Evolutionary conservation across 2,329 filamentous ascomycete genomes (phyloP), one percentile per base, ranked within the genome.

Genomic region (Trichoderma breve): DNA sequence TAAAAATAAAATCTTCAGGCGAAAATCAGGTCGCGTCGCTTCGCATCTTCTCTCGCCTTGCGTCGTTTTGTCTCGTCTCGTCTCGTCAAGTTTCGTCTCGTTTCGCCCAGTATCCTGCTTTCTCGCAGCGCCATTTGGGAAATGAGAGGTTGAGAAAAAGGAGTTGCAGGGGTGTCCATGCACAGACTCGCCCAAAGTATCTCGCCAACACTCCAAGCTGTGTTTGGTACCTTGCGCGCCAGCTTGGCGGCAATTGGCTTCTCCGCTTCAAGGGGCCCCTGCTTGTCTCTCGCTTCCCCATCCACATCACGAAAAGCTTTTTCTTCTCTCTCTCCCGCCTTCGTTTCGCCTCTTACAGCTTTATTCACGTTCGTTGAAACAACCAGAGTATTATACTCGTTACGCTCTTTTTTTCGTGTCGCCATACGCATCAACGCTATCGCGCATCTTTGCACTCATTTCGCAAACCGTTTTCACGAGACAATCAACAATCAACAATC

Each of bases 341-440:
- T 72, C 34, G 66, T 39, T 47, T 65, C 61, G 65, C 47, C 57
- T 47, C 7, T 18, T 66, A 43, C 70, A 72, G 72, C 70, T 39
- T 72, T 68, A 71, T 74, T 70, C 53, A 71, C 66, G 39, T 68
- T 69, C 72, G 65, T 71, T 74, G 71, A 60, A 61, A 67, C 62
- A 57, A 60, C 36, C 70, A 78, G 77, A 77, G 77, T 78, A 75
- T 76, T 74, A 76, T 78, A 76, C 76, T 78, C 75, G 76, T 77
- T 76, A 74, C 76, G 74, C 71, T 78, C 75, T 72, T 76, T 77
- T 61, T 39, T 36, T 30, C 21, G 18, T 53, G 53, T 60, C 53
- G 65, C 34, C 55, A 36, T 28, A 39, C 32, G 34, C n/a, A 51
- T 32, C 55, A 30, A 21, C 72, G 57, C 51, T 34, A 14, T 28